These are phyloP conservation scores for Paramecium sexaurelia DNA, from an alignment of 73 alveolate genomes.

Conservation along the genomic window DNA sequence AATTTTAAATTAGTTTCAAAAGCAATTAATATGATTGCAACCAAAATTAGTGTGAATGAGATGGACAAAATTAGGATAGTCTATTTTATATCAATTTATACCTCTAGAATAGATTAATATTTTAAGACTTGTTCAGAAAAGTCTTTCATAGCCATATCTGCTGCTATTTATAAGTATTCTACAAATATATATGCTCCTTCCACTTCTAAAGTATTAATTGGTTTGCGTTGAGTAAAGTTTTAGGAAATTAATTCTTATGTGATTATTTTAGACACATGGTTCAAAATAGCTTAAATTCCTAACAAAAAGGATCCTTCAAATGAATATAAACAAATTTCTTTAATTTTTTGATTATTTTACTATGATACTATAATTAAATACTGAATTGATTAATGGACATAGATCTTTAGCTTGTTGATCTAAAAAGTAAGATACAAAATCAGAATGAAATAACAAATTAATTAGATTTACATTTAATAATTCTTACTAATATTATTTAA, in stretches of 20 bases:
- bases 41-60: neutral
- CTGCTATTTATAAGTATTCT: neutral
- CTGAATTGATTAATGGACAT: neutral
- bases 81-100: neutral
- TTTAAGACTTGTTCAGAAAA: neutral
- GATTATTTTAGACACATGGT: neutral
- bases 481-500: neutral
- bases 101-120: neutral
- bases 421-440: neutral
- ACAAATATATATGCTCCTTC: neutral
- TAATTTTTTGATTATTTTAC: neutral
- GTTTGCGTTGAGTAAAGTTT: neutral
- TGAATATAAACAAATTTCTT: neutral
- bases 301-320: neutral
- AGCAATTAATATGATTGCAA: neutral
- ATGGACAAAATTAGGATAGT: neutral
- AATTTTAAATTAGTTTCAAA: neutral
- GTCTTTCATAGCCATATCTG: neutral
- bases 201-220: neutral
- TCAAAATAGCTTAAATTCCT: neutral
- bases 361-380: neutral
- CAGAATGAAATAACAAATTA: neutral
- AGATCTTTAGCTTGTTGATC: neutral
- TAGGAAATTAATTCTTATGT: neutral
- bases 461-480: neutral